phyloP scores from a whole-genome alignment of 2,329 filamentous ascomycete species.

The Gaeumannomyces sp. region DNA sequence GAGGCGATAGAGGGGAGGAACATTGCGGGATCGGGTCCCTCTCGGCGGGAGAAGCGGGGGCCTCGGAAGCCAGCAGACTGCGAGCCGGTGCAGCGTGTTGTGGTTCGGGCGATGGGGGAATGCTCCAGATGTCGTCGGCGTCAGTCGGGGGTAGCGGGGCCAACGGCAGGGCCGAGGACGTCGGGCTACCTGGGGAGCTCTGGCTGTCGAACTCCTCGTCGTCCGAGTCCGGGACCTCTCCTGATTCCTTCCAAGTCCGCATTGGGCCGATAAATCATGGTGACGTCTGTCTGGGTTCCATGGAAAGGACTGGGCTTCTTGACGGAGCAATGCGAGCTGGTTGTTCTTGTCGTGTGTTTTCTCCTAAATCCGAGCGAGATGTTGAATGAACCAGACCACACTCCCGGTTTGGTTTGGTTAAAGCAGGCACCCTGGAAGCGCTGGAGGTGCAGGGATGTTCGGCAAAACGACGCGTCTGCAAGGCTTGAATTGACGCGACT shows the following conservation, averaged over 20 bases:
- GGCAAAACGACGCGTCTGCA: constrained; percentile 15
- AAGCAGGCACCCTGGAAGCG: not conserved
- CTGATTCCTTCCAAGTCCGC: constrained; percentile 37
- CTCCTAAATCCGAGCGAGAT: not conserved
- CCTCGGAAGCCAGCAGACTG: constrained; percentile 11
- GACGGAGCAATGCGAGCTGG: not conserved
- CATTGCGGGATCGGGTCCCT: not conserved
- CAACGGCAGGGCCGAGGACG: not conserved
- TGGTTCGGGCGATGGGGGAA: constrained; percentile 3
- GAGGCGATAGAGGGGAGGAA: constrained; percentile 7
- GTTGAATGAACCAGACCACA: too few species aligned
- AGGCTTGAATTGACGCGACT: not conserved
- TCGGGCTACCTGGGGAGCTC: constrained; percentile 6
- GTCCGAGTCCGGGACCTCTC: constrained; percentile 38
- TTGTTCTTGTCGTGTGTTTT: not conserved
- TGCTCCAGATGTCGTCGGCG: constrained; percentile 10
- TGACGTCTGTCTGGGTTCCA: constrained; percentile 4
- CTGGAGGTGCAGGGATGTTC: not conserved
- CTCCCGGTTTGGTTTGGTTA: not conserved
- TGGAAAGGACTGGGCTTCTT: not conserved
- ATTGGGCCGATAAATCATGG: constrained; percentile 29
- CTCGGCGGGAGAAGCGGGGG: not conserved
- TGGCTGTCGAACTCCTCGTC: constrained; percentile 34
- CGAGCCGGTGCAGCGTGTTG: constrained; percentile 5
- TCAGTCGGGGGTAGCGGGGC: not conserved